Evolutionary conservation across 2,329 filamentous ascomycete genomes (phyloP).

Genomic region (Orbilia ellipsospora): DNA sequence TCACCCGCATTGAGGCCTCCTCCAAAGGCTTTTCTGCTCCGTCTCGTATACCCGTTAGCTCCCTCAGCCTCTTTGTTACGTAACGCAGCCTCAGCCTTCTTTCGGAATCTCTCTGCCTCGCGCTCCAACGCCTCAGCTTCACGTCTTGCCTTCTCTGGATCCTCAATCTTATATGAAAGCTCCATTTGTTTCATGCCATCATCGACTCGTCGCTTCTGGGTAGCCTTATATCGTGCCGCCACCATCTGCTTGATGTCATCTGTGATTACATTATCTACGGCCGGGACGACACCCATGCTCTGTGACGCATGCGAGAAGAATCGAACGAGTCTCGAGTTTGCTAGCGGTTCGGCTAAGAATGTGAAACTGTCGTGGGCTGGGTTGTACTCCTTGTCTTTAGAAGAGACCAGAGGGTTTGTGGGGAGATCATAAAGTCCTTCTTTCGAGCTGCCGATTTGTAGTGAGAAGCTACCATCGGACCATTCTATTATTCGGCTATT

Average conservation of each 20-base stretch:
- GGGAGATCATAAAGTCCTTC: slow-evolving; percentile 66
- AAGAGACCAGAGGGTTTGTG: slow-evolving; percentile 64
- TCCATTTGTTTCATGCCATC: slow-evolving; percentile 55
- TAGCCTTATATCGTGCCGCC: slow-evolving; percentile 67
- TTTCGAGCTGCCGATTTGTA: slow-evolving; percentile 73
- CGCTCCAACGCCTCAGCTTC: slow-evolving; percentile 70
- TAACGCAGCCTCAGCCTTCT: slow-evolving; percentile 67
- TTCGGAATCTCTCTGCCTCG: slow-evolving; percentile 62
- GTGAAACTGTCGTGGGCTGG: slow-evolving; percentile 71
- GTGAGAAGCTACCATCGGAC: slow-evolving; percentile 74
- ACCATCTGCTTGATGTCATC: slow-evolving; percentile 72
- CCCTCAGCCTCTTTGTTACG: slow-evolving; percentile 67
- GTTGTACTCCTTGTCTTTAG: slow-evolving; percentile 63
- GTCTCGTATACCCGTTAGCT: slow-evolving; percentile 60
- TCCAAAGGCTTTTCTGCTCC: slow-evolving; percentile 61
- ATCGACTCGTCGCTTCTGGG: slow-evolving; percentile 64
- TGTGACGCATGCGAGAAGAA: slow-evolving; percentile 73
- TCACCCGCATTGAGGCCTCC: slow-evolving; percentile 69
- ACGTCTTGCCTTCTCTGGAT: slow-evolving; percentile 72
- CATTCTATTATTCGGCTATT: slow-evolving; percentile 74
- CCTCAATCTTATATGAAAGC: slow-evolving; percentile 59
- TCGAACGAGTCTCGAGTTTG: slow-evolving; percentile 70
- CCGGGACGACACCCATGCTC: slow-evolving; percentile 69
- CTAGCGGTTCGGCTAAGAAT: slow-evolving; percentile 71
- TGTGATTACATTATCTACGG: slow-evolving; percentile 71